phyloP scores from a whole-genome alignment of 768 basidiomycete genomes.

The Austroboletus eburneus region DNA sequence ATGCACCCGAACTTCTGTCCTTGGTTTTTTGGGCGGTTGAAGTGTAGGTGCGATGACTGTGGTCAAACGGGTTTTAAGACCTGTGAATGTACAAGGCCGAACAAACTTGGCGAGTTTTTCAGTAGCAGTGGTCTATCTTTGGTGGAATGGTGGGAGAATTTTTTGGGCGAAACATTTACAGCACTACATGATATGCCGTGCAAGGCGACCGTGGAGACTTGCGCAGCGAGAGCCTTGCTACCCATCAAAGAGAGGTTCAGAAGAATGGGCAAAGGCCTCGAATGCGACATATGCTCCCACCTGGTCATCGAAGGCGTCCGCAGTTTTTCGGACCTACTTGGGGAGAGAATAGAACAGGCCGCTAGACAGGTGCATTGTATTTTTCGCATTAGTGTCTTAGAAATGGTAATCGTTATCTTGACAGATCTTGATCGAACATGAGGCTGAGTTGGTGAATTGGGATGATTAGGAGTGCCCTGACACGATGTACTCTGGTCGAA shows the following conservation, averaged over 20 bases:
- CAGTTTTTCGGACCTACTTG: conserved; percentile 9
- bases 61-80: neutral
- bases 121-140: too few species aligned
- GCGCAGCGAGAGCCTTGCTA: too few species aligned
- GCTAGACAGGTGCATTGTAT: too few species aligned
- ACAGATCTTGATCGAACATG: too few species aligned
- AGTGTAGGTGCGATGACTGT: neutral
- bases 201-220: neutral
- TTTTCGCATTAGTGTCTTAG: too few species aligned
- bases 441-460: too few species aligned
- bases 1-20: conserved; percentile 1
- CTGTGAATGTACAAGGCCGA: neutral
- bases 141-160: conserved; percentile 22
- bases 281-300: neutral
- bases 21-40: conserved; percentile 9
- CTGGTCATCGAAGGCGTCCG: conserved; percentile 11
- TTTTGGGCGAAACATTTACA: conserved; percentile 11
- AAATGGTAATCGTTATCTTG: too few species aligned
- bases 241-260: conserved; percentile 3
- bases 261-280: neutral
- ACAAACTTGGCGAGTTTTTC: neutral
- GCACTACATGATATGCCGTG: conserved; percentile 19
- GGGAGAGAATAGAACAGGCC: conserved; percentile 9
- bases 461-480: too few species aligned
- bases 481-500: too few species aligned